A percentile compares a stretch with the other conserved stretches of the same genome.
These are phyloP conservation scores for Leccinum griseonigrum DNA, from an alignment of 1,284 basidiomycete genomes.

Conservation along the genomic window DNA sequence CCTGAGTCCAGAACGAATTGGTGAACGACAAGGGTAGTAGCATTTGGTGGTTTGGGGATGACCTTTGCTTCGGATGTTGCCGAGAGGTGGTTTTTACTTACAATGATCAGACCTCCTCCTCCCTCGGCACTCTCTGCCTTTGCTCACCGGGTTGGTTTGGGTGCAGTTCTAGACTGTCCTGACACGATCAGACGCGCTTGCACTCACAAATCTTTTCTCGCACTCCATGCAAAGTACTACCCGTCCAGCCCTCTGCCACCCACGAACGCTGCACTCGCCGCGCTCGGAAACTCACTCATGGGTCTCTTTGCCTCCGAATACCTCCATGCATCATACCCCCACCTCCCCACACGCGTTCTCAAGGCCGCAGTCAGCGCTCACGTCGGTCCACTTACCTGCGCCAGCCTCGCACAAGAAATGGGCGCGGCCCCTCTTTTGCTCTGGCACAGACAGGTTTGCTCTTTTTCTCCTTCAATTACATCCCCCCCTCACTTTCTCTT, in stretches of 20 bases:
- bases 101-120: constrained; percentile 56
- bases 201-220: constrained; percentile 77
- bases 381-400: constrained; percentile 83
- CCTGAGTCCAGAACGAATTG: constrained; percentile 92
- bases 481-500: constrained; percentile 11
- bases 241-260: constrained; percentile 51
- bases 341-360: constrained; percentile 87
- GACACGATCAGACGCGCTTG: constrained; percentile 67
- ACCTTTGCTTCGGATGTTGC: background rate
- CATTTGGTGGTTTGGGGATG: constrained; percentile 49
- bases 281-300: constrained; percentile 86
- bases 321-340: constrained; percentile 81
- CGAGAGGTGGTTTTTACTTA: background rate
- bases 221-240: constrained; percentile 52
- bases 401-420: constrained; percentile 81
- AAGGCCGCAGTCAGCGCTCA: constrained; percentile 90
- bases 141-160: constrained; percentile 70
- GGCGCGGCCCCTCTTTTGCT: constrained; percentile 66
- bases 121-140: constrained; percentile 72
- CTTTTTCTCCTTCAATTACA: background rate
- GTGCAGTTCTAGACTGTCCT: constrained; percentile 46
- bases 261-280: constrained; percentile 78
- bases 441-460: constrained; percentile 66
- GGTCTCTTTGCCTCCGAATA: constrained; percentile 91
- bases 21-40: constrained; percentile 82